Conservation (phyloP, 495 filamentous ascomycete genomes). For the Venustampulla echinocandica region DNA sequence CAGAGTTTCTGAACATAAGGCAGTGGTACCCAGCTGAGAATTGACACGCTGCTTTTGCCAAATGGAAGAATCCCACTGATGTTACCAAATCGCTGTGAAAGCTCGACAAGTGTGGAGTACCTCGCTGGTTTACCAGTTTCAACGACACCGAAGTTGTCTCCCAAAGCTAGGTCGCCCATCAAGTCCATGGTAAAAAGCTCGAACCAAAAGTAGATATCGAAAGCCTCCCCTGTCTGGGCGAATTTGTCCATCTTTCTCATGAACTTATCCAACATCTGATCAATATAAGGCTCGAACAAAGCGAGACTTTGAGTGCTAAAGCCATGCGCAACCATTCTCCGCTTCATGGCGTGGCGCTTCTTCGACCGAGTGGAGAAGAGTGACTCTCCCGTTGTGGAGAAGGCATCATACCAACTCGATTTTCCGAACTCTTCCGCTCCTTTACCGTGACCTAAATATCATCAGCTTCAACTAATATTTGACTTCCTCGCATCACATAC, state of each 20-base stretch:
- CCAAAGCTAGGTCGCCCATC: slow-evolving; percentile 9
- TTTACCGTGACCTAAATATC: slow-evolving; percentile 8
- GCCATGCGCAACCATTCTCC: slow-evolving; percentile 10
- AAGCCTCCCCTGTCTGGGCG: slow-evolving; percentile 4
- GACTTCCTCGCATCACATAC: too few relatives aligned
- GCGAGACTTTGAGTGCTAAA: slow-evolving; percentile 6
- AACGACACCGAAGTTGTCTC: slow-evolving; percentile 10
- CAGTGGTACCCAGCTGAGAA: slow-evolving; percentile 7
- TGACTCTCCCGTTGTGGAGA: slow-evolving; percentile 10
- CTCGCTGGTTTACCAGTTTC: slow-evolving; percentile 7
- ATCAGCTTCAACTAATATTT: background rate
- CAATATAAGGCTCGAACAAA: slow-evolving; percentile 8
- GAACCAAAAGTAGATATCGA: slow-evolving; percentile 13
- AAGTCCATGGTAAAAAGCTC: slow-evolving; percentile 13
- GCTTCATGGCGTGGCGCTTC: slow-evolving; percentile 9
- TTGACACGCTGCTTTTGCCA: slow-evolving; percentile 6
- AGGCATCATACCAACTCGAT: slow-evolving; percentile 11
- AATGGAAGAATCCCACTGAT: slow-evolving; percentile 10
- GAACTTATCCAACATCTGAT: slow-evolving; percentile 8
- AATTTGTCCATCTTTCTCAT: slow-evolving; percentile 9
- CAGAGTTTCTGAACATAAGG: slow-evolving; percentile 6
- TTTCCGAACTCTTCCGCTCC: slow-evolving; percentile 9
- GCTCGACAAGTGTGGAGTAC: slow-evolving; percentile 11
- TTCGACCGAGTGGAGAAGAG: slow-evolving; percentile 9
- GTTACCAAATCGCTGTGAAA: slow-evolving; percentile 2